phyloP scores from a whole-genome alignment of 2,329 filamentous ascomycete species.

The Nectriaceae sp. region DNA sequence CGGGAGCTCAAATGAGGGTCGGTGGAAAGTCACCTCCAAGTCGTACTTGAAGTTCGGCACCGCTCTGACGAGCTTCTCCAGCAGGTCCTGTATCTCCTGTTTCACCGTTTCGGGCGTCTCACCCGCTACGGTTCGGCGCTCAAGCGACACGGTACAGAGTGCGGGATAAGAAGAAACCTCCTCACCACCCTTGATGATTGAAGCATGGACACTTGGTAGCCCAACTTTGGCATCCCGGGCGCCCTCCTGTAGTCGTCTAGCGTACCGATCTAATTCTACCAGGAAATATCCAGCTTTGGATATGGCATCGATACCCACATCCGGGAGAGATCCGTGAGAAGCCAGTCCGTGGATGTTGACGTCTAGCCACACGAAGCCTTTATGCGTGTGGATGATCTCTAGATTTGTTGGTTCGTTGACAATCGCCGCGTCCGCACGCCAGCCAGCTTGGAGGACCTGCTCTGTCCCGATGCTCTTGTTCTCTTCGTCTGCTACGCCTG shows the following conservation, averaged over 20 bases:
- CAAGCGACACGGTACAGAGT: conserved; percentile 48
- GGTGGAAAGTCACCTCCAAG: conserved; percentile 41
- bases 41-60: conserved; percentile 43
- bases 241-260: conserved; percentile 30
- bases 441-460: conserved; percentile 51
- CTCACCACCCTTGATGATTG: conserved; percentile 51
- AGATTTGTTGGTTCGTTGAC: conserved; percentile 50
- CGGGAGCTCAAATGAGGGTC: conserved; percentile 43
- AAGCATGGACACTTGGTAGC: conserved; percentile 47
- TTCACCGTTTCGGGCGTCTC: conserved; percentile 42
- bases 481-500: conserved; percentile 57
- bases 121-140: conserved; percentile 49
- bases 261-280: conserved; percentile 45
- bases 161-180: conserved; percentile 54
- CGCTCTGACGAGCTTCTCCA: conserved; percentile 34
- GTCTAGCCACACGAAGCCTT: conserved; percentile 51
- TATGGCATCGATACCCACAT: conserved; percentile 53
- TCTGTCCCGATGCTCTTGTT: conserved; percentile 51
- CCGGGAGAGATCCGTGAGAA: conserved; percentile 44
- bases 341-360: conserved; percentile 44
- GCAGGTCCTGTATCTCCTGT: conserved; percentile 38
- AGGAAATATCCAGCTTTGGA: conserved; percentile 48
- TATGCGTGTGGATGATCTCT: conserved; percentile 47
- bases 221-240: conserved; percentile 37
- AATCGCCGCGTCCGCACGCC: conserved; percentile 54